phyloP scores from a whole-genome alignment of 495 filamentous ascomycete species.

The Monascus purpureus region DNA sequence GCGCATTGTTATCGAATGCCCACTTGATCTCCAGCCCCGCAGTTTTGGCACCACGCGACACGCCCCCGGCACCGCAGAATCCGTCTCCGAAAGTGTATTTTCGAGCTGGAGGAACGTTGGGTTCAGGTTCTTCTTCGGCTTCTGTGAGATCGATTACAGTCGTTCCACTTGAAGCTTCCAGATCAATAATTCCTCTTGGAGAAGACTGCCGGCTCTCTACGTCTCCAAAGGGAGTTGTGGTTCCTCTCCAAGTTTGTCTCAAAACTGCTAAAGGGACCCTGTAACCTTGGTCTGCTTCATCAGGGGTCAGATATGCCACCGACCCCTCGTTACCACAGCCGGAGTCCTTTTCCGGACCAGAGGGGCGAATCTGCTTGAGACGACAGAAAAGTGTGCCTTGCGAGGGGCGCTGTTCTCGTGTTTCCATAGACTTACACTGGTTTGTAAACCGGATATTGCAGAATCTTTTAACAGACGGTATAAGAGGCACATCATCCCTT shows the following conservation, averaged over 20 bases:
- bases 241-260: slow-evolving; percentile 18
- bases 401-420: not conserved
- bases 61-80: slow-evolving; percentile 68
- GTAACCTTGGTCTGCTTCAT: slow-evolving; percentile 12
- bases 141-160: slow-evolving; percentile 10
- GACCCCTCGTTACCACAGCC: too few species aligned
- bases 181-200: slow-evolving; percentile 3
- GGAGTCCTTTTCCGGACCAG: slow-evolving; percentile 2
- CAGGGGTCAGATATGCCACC: slow-evolving; percentile 15
- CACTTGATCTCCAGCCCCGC: slow-evolving; percentile 48
- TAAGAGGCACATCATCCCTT: slow-evolving; percentile 7
- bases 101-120: slow-evolving; percentile 1
- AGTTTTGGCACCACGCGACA: slow-evolving; percentile 49
- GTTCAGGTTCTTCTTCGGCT: not conserved
- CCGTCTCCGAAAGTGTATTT: slow-evolving; percentile 54
- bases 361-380: slow-evolving; percentile 9
- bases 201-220: not conserved
- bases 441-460: slow-evolving; percentile 21
- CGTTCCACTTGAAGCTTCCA: slow-evolving; percentile 1
- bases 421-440: slow-evolving; percentile 3
- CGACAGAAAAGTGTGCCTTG: slow-evolving; percentile 15
- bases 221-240: slow-evolving; percentile 16
- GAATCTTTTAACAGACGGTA: slow-evolving; percentile 9
- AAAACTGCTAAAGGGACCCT: slow-evolving; percentile 4
- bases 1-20: slow-evolving; percentile 44